Evolutionary conservation across 148 eudicot genomes (phyloP), one percentile per base, ranked within the genome.

Genomic region (Rhododendron ferrugineum): DNA sequence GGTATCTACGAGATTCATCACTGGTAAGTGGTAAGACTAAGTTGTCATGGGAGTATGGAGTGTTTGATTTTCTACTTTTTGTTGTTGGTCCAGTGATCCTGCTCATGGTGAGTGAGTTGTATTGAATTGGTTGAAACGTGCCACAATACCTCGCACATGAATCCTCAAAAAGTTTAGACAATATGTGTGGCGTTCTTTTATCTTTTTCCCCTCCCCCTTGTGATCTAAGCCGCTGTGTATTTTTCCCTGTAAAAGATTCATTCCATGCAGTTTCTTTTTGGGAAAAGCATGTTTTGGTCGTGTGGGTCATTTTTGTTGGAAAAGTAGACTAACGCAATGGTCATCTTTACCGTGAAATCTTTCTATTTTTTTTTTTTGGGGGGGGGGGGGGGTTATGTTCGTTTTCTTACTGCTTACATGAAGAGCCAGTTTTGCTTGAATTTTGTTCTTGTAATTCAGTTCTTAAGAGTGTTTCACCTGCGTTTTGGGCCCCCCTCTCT

Each of bases 1-100:
- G 98, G 70, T 93, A 95, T 89, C 87, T 95, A 76, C 91, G 86
- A 10, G 87, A 85, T 86, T 93, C 98, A 74, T 83, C 88, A 66
- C 92, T 89, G 96, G 99, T 97, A 88, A 93, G 93, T 42, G 40
- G 37, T 26, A 28, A 37, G 36, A 58, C 56, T 28, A 58, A 50
- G 44, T 22, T 50, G 36, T 22, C 6, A 44, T 11, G 22, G 37
- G 3, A 4, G 2, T 34, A n/a, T 18, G 30, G 9, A 11, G 18
- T 50, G 22, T 70, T 83, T 74, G 32, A 11, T 49, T 32, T 26
- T 47, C 23, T 16, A 47, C 15, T n/a, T 11, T 56, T 46, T 47
- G 15, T 46, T 32, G 16, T 66, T 26, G 30, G 73, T 66, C 28
- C 30, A 54, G 4, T 47, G 2, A 7, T 8, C 42, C 62, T 68